Evolutionary conservation across 129 eudicot genomes (phyloP).

Genomic region (Flaveria robusta): DNA sequence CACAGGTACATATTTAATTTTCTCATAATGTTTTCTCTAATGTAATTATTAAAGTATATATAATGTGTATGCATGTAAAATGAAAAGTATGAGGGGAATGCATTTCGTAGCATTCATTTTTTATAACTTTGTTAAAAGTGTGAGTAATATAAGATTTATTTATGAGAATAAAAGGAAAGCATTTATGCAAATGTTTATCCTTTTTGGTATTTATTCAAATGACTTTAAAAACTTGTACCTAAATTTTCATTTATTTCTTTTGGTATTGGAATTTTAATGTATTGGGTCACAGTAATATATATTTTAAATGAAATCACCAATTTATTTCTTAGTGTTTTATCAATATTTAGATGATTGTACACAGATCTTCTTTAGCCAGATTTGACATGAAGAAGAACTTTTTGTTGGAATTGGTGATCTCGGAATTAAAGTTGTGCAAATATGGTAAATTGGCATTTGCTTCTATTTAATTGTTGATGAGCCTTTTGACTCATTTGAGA

Average conservation of each 20-base stretch:
- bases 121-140: not conserved
- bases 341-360: not conserved
- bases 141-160: not conserved
- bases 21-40: not conserved
- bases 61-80: too few species aligned
- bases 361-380: not conserved
- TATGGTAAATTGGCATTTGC: not conserved
- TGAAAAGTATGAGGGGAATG: too few species aligned
- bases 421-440: not conserved
- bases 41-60: not conserved
- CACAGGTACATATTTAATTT: constrained; percentile 30
- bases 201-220: not conserved
- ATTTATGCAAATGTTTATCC: not conserved
- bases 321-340: not conserved
- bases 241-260: not conserved
- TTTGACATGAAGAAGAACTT: not conserved
- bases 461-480: not conserved
- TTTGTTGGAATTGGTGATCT: not conserved
- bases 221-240: not conserved
- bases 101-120: not conserved
- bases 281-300: constrained; percentile 21
- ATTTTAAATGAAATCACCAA: not conserved
- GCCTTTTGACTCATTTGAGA: not conserved
- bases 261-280: not conserved
- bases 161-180: not conserved